These are phyloP conservation scores for Tympanopsis confertula DNA, from an alignment of 2,329 filamentous ascomycete species.

Conservation along the genomic window DNA sequence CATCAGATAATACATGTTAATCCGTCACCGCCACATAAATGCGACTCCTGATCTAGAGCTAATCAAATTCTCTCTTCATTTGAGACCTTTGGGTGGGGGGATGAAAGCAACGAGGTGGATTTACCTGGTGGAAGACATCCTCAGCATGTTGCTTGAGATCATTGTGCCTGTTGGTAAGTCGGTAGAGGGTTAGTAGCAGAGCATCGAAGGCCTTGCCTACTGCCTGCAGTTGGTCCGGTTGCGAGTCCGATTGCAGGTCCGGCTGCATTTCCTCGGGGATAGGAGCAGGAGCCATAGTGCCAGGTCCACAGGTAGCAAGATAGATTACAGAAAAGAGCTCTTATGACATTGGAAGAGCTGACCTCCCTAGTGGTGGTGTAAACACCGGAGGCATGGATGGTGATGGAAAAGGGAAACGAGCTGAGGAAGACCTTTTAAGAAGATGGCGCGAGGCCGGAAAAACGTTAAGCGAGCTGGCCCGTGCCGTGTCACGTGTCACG, in stretches of 20 bases:
- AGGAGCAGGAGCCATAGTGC: background rate
- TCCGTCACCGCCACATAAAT: background rate
- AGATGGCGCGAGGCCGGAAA: background rate
- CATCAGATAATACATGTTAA: constrained; percentile 2
- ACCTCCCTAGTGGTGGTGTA: no score
- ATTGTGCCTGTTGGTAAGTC: background rate
- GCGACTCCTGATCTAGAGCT: constrained; percentile 1
- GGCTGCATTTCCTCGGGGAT: background rate
- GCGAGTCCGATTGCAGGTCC: no score
- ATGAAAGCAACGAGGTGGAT: background rate
- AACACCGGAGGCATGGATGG: no score
- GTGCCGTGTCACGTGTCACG: background rate
- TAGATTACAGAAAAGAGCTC: no score
- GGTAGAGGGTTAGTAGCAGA: background rate
- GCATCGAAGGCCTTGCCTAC: background rate
- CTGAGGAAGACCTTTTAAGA: background rate
- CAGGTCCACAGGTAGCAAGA: no score
- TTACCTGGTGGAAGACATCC: background rate
- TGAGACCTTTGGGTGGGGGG: background rate
- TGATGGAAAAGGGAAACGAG: background rate
- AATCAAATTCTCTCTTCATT: background rate
- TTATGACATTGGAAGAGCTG: no score
- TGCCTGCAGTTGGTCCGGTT: background rate
- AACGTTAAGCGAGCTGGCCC: background rate
- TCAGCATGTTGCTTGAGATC: background rate